Evolutionary conservation across 257 asterid species (phyloP), one percentile per base, ranked within the genome.

Genomic region (Solanum arcanum): DNA sequence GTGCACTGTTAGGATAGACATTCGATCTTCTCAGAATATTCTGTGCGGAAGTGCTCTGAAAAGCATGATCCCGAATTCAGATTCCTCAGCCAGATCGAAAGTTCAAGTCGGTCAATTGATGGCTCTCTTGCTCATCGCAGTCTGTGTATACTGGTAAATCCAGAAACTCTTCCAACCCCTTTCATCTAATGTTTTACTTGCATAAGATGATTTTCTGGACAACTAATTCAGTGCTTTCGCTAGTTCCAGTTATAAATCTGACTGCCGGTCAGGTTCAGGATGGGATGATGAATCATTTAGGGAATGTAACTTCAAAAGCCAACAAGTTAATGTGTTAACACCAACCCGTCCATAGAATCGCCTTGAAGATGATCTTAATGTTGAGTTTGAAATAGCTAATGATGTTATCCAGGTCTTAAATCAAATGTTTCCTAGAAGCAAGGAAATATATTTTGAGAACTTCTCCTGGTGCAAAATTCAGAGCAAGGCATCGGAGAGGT

Each of bases 391-490:
- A 44, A 5, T 44, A 44, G 14, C 49, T 44, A 44, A 44, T 86
- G 86, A 69, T 74, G 41, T 89, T 16, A 86, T 88, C 86, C 88
- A 81, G 77, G 81, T 86, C 3, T 62, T 80, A 83, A 75, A 86
- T 84, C 91, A 88, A 87, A 88, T 87, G 82, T 88, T 90, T 90
- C 44, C 88, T 66, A 86, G 78, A 86, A 64, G 62, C 46, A 76
- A 89, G 73, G 89, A 72, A 70, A 59, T 90, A 91, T 89, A 84
- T 75, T 81, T 87, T 87, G 91, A 88, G 75, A 80, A 88, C 83
- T 90, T 91, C 88, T 93, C 92, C 46, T 31, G 73, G 89, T 86
- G 88, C 88, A 87, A 86, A 49, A 90, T 72, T 83, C 88, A 86
- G 87, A 88, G 62, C 90, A 90, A 90, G 86, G 88, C 33, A 86